Conservation (phyloP, 2,329 filamentous ascomycete species). For the Microthyrium microscopicum region DNA sequence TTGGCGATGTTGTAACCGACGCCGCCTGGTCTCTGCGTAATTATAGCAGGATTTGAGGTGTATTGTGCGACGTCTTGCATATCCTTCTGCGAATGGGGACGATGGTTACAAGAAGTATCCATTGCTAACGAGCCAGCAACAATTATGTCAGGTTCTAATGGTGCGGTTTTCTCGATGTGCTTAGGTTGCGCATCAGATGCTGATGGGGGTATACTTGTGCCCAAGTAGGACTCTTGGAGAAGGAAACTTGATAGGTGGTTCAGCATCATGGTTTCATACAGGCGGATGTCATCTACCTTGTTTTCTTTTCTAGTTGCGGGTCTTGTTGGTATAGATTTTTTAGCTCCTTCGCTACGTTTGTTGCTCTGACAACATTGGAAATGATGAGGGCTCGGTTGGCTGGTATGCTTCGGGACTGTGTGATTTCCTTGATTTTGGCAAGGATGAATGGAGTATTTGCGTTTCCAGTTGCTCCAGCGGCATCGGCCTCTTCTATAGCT, state of each 20-base stretch:
- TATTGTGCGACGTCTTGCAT: slow-evolving; percentile 27
- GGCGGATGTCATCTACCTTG: too few species aligned
- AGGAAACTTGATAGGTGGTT: too few species aligned
- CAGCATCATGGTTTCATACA: too few species aligned
- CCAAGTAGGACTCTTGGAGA: too few species aligned
- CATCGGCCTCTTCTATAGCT: slow-evolving; percentile 20
- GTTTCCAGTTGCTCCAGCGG: slow-evolving; percentile 42
- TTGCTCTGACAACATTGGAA: slow-evolving; percentile 48
- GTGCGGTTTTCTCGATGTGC: too few species aligned
- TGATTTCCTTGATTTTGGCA: slow-evolving; percentile 61
- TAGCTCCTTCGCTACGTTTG: slow-evolving; percentile 47
- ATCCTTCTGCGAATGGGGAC: slow-evolving; percentile 29
- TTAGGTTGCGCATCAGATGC: too few species aligned
- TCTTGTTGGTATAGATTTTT: slow-evolving; percentile 18
- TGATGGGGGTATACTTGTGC: too few species aligned
- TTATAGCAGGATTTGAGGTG: slow-evolving; percentile 73
- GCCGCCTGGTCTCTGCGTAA: slow-evolving; percentile 71
- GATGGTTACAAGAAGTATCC: slow-evolving; percentile 72
- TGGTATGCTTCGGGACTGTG: slow-evolving; percentile 49
- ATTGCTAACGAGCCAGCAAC: slow-evolving; percentile 83
- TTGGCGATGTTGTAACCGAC: slow-evolving; percentile 86
- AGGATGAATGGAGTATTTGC: slow-evolving; percentile 77
- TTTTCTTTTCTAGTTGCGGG: too few species aligned
- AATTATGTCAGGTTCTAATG: slow-evolving; percentile 50
- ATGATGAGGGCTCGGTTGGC: slow-evolving; percentile 60